Evolutionary conservation across 2,329 filamentous ascomycete genomes (phyloP), one percentile per base, ranked within the genome.

Genomic region (Myriangium duriaei): DNA sequence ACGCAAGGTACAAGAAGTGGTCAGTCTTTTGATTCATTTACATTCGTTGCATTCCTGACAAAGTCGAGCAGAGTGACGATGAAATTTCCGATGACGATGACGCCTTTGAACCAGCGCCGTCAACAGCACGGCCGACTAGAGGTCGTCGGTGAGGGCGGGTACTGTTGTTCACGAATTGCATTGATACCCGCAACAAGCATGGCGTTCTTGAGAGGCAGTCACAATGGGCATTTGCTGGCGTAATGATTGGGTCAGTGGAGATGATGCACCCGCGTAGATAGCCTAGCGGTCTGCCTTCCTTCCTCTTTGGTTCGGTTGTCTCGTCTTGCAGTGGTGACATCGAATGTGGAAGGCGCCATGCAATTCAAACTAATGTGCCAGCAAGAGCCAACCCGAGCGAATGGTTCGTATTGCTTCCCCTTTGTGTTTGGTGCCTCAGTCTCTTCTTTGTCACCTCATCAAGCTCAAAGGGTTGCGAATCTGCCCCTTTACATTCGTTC

Each of bases 1-100:
- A 5, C 56, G 51, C 38, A 56, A 55, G 43, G 48, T 52, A 19
- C 54, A 60, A 36, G 62, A 64, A 46, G 60, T 61, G 13, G 60
- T 61, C 52, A 50, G 57, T 52, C 14, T n/a, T 16, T 11, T 13
- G 26, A 10, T 2, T 11, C 16, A 11, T 5, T 37, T n/a, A 39
- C 30, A 34, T 32, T 9, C 16, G 12, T 14, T 21, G 11, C 15
- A 14, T 17, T 11, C n/a, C n/a, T n/a, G n/a, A n/a, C n/a, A n/a
- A n/a, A 7, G 21, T n/a, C 21, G n/a, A n/a, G n/a, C 31, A 49
- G 47, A 57, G 52, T 35, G 57, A 59, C 10, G 57, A 60, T 37
- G 57, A 60, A 45, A 60, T 60, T 28, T 53, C 50, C 34, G 57
- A 59, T 37, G 53, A 55, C 28, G 56, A 59, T 33, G 55, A 57